Evolutionary conservation across 768 basidiomycete genomes (phyloP).

Genomic region (Leccinellum luteum): DNA sequence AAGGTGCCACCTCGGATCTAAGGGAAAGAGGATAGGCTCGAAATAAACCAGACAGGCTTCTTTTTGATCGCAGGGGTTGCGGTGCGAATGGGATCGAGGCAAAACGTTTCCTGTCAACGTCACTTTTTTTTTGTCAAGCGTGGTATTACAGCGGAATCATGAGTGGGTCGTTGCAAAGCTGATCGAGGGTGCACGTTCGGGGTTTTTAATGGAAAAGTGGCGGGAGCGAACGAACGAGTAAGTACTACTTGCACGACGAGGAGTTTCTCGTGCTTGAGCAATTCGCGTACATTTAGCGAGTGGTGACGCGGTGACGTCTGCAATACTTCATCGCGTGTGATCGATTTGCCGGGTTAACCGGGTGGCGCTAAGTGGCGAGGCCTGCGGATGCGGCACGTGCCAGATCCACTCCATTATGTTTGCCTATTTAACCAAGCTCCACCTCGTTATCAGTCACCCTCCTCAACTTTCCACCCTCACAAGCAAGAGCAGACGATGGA

Average conservation of each 20-base stretch:
- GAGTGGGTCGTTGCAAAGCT: neutral
- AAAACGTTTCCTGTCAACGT: neutral
- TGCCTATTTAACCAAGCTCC: constrained; percentile 15
- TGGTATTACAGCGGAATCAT: no score
- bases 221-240: neutral
- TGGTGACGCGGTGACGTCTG: neutral
- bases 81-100: neutral
- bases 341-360: neutral
- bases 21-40: neutral
- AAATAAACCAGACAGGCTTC: neutral
- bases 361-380: constrained; percentile 5
- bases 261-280: no score
- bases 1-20: neutral
- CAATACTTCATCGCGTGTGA: neutral
- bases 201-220: neutral
- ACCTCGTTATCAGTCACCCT: neutral
- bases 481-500: constrained; percentile 30
- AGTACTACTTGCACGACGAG: neutral
- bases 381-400: constrained; percentile 13
- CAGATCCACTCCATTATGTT: neutral
- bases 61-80: neutral
- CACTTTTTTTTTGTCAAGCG: neutral
- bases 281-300: neutral
- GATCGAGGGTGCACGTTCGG: neutral
- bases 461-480: constrained; percentile 18